Base-by-base conservation (phyloP, 2,329 filamentous ascomycete species). In the Fusarium solani-melongenae region DNA sequence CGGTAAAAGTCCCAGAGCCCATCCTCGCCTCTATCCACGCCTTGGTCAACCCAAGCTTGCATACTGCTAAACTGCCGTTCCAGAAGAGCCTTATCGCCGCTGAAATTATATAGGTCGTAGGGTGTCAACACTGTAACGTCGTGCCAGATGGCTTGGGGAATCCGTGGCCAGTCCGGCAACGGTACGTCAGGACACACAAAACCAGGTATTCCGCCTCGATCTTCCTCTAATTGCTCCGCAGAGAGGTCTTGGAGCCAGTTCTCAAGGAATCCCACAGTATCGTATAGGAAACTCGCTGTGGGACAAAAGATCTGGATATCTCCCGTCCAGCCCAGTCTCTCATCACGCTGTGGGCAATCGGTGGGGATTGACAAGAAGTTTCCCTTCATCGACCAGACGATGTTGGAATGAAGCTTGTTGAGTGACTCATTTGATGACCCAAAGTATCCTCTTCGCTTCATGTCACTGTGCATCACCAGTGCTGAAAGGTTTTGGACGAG, bases 231-330 rank as follows among this genome's bases (percentile, higher is more conserved):
- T 34, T 63, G 59, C 31, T 64, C 65, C 5, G 39, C 31, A 1
- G 39, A 29, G 7, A 67, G 27, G n/a, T 67, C 65, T 11, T 67
- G 27, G 2, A 63, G 59, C 65, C 65, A 67, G 39, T 31, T 49
- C 83, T 79, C n/a, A 88, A 79, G 88, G 88, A 91, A 46, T 80
- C 81, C 14, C 81, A 75, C 27, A 7, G 49, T 53, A 3, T 53
- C 49, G 11, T 53, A 53, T 8, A 53, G 20, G 29, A 53, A 53
- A 31, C 49, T 53, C 6, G 49, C 49, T 0, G 49, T 53, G 8
- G 27, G 49, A 10, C 49, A 53, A 6, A 53, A 53, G 6, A 53
- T 31, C 15, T 53, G 49, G 49, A 53, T 53, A 12, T 53, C 49
- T 14, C 49, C 49, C 5, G 49, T 53, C 49, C 49, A 53, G n/a